These are phyloP conservation scores for Trichoderma erinaceum DNA, from an alignment of 495 filamentous ascomycete species.

Conservation along the genomic window DNA sequence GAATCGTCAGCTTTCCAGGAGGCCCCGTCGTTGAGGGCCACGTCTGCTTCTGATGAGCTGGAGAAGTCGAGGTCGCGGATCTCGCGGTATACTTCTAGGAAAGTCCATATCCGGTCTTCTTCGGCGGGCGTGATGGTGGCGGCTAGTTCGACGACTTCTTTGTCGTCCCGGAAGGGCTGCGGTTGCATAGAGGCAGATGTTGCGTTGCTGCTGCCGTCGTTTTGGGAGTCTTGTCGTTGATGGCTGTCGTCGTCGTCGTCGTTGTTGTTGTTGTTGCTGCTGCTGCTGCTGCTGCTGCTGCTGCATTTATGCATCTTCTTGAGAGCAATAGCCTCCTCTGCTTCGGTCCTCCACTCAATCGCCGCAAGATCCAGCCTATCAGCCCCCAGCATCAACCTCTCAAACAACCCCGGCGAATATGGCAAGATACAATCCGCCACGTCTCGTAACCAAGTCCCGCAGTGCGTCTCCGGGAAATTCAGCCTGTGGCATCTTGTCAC, in stretches of 20 bases:
- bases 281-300: background rate
- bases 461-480: slow-evolving; percentile 6
- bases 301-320: background rate
- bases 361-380: background rate
- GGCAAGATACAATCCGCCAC: slow-evolving; percentile 6
- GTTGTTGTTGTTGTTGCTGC: background rate
- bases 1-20: background rate
- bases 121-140: background rate
- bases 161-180: background rate
- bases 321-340: background rate
- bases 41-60: background rate
- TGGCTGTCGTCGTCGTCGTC: background rate
- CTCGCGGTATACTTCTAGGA: background rate
- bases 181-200: background rate
- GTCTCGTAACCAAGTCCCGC: background rate
- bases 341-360: background rate
- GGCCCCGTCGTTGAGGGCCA: background rate
- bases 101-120: slow-evolving; percentile 3
- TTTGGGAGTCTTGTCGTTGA: background rate
- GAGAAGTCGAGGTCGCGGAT: background rate
- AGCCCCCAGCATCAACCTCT: slow-evolving; percentile 3
- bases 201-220: background rate
- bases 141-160: background rate
- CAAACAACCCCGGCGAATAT: background rate
- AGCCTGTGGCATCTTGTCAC: slow-evolving; percentile 8